A percentile compares a stretch with the other conserved stretches of the same genome.
These are phyloP conservation scores for Ballota nigra DNA, from an alignment of 257 asterid genomes.

Conservation along the genomic window DNA sequence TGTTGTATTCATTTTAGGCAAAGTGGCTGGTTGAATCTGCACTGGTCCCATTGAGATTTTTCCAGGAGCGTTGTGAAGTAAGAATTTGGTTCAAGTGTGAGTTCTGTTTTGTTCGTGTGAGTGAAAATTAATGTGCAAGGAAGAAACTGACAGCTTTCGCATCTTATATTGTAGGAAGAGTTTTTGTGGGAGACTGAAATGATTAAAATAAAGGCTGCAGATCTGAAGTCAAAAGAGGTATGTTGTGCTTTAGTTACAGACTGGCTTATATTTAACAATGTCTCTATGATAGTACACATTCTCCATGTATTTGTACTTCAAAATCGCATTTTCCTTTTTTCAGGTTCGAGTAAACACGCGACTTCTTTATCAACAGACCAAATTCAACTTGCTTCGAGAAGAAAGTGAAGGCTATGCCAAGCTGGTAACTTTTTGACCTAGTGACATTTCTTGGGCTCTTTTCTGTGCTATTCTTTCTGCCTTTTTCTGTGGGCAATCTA, in stretches of 20 bases:
- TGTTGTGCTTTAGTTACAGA: conserved; percentile 15
- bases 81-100: conserved; percentile 21
- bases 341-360: conserved; percentile 99
- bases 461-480: conserved; percentile 6
- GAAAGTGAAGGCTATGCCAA: conserved; percentile 99
- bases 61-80: conserved; percentile 99
- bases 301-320: conserved; percentile 21
- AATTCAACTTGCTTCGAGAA: conserved; percentile 95
- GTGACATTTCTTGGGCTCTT: conserved; percentile 12
- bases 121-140: background rate
- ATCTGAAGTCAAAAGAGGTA: conserved; percentile 99
- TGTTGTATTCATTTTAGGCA: conserved; percentile 46
- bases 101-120: conserved; percentile 1
- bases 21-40: conserved; percentile 98
- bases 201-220: conserved; percentile 94
- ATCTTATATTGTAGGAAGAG: conserved; percentile 68
- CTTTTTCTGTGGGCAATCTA: conserved; percentile 4
- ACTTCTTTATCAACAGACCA: conserved; percentile 99
- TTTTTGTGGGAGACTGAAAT: conserved; percentile 93
- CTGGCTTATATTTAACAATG: conserved; percentile 6
- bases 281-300: conserved; percentile 10
- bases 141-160: conserved; percentile 16
- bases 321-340: conserved; percentile 23
- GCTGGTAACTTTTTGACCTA: conserved; percentile 53
- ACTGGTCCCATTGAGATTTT: conserved; percentile 82